phyloP scores from a whole-genome alignment of 495 filamentous ascomycete species.

The Penicillium coprophilum region DNA sequence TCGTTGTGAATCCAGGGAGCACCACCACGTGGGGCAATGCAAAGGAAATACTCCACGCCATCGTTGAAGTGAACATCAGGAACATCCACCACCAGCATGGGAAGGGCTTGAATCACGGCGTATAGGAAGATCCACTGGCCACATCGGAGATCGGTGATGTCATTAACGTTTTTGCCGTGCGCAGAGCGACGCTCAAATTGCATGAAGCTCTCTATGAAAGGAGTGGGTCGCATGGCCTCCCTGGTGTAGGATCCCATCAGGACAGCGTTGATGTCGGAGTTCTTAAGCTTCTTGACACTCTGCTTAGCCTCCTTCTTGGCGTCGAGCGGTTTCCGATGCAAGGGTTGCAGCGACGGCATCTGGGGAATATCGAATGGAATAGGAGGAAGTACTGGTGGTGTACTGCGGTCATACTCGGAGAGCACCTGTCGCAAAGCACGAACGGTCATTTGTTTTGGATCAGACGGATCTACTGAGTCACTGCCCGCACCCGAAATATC shows the following conservation, averaged over 20 bases:
- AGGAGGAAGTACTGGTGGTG: constrained; percentile 84
- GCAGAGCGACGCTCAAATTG: constrained; percentile 78
- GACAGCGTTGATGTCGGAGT: constrained; percentile 71
- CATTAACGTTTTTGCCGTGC: constrained; percentile 65
- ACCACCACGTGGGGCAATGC: constrained; percentile 77
- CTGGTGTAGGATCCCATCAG: constrained; percentile 75
- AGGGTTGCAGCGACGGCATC: constrained; percentile 64
- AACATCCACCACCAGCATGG: constrained; percentile 86
- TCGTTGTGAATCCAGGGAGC: constrained; percentile 82
- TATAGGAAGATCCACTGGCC: constrained; percentile 97
- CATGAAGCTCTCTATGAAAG: constrained; percentile 77
- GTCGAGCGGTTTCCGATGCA: constrained; percentile 60
- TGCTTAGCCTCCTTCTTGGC: constrained; percentile 68
- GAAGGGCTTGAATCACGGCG: constrained; percentile 83
- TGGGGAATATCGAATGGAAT: constrained; percentile 89
- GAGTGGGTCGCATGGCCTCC: constrained; percentile 60
- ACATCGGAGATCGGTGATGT: constrained; percentile 72
- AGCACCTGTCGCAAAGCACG: constrained; percentile 70
- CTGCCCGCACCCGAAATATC: constrained; percentile 39
- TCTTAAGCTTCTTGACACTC: constrained; percentile 66
- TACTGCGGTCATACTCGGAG: constrained; percentile 81
- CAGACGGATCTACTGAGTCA: constrained; percentile 22
- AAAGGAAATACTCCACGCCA: constrained; percentile 95
- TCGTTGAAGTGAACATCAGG: constrained; percentile 73
- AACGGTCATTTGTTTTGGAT: constrained; percentile 44